A percentile compares a stretch with the other conserved stretches of the same genome.
Evolutionary conservation across 1,284 basidiomycete genomes (phyloP).

Genomic region (Neotropicomus parvogracilis): DNA sequence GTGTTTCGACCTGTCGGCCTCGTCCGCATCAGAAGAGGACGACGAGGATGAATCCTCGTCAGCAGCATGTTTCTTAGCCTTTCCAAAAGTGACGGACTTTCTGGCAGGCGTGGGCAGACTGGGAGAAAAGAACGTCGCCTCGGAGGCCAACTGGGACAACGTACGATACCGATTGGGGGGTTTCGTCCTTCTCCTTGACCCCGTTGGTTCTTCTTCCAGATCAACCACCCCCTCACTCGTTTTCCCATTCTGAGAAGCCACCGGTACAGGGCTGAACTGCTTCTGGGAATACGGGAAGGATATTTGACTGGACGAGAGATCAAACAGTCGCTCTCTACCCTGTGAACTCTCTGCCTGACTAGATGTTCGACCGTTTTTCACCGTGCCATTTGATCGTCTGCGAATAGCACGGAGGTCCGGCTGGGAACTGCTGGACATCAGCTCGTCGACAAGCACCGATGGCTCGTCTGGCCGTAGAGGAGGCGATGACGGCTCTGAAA

Average conservation of each 20-base stretch:
- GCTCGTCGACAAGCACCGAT: conserved; percentile 37
- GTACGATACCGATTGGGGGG: conserved; percentile 38
- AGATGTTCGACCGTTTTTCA: conserved; percentile 4
- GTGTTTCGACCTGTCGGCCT: conserved; percentile 41
- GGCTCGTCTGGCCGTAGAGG: conserved; percentile 20
- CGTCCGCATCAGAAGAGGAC: conserved; percentile 40
- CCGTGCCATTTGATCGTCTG: conserved; percentile 1
- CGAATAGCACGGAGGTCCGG: neutral
- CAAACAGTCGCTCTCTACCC: conserved; percentile 38
- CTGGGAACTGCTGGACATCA: conserved; percentile 37
- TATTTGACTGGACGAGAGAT: conserved; percentile 42
- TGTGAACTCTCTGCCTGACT: conserved; percentile 4
- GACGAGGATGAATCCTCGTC: conserved; percentile 36
- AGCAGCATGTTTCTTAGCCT: conserved; percentile 34
- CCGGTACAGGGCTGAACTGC: conserved; percentile 13
- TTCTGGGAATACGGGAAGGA: conserved; percentile 48
- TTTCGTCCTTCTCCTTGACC: conserved; percentile 26
- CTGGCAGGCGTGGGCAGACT: conserved; percentile 24
- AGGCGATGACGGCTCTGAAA: conserved; percentile 22
- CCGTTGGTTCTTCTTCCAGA: conserved; percentile 38
- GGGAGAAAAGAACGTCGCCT: conserved; percentile 42
- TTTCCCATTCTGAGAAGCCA: neutral
- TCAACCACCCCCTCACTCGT: conserved; percentile 9
- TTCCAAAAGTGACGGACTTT: conserved; percentile 23
- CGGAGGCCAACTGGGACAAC: conserved; percentile 48